Base-by-base conservation (phyloP, 2,329 filamentous ascomycete species). In the Ambrosiella xylebori region DNA sequence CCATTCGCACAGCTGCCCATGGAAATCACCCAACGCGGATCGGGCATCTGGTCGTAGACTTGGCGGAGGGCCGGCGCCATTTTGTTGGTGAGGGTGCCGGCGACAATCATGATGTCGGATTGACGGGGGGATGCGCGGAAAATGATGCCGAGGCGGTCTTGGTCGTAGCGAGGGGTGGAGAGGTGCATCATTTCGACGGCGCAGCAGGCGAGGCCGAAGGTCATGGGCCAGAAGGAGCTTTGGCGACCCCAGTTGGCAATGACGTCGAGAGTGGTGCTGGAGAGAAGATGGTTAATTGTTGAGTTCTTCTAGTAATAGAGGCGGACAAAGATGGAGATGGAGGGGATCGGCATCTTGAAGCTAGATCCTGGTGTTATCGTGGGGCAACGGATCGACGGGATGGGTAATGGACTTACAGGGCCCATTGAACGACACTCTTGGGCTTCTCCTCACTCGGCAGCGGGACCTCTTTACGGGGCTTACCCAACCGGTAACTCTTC, bases 11-110 rank as follows among this genome's bases (percentile, higher is more conserved):
- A 91, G 66, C 82, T 86, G 11, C 86, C 86, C 86, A 91, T 91
- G 65, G 82, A 86, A 66, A 81, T 70, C 65, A 91, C 88, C 88
- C 88, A 95, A 67, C 85, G 79, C 15, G 88, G 88, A 38, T 95
- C 88, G 37, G 88, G 88, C 88, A 95, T 95, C 76, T 95, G 89
- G 71, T 95, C 89, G 74, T 95, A 95, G 62, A 94, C 85, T 73
- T 93, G 87, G 70, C 89, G 79, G 67, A 95, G 74, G 39, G 89
- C 89, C 1, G 89, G 88, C 0, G 88, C 88, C 89, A 95, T 95
- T 76, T 95, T 95, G 77, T 95, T 95, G 65, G 88, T 94, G 62
- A 95, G 79, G 37, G 89, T 95, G 61, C 89, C 89, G 35, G 89
- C 88, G 19, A 95, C 88, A 66, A 95, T 93, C 88, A 95, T 93